phyloP scores from a whole-genome alignment of 306 rosid species.

The Spatholobus suberectus region DNA sequence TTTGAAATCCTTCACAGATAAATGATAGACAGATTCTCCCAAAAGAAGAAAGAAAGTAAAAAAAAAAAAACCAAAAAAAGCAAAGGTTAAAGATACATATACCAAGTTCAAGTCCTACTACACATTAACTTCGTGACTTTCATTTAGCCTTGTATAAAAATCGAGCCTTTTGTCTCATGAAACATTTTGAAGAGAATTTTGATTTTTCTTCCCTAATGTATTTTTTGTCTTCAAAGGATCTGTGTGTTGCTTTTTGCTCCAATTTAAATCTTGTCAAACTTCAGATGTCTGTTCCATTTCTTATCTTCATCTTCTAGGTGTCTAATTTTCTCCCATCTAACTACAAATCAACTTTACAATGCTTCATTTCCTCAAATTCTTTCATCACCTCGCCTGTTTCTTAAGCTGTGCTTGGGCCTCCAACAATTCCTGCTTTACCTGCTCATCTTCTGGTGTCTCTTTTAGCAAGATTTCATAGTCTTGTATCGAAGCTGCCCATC shows the following conservation, averaged over 20 bases:
- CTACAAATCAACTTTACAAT: slow-evolving; percentile 1
- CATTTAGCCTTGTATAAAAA: not conserved
- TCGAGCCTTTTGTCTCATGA: not conserved
- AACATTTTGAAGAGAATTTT: not conserved
- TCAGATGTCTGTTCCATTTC: not conserved
- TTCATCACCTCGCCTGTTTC: slow-evolving; percentile 45
- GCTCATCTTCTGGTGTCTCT: slow-evolving; percentile 65
- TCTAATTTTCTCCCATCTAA: slow-evolving; percentile 1
- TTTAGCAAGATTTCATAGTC: slow-evolving; percentile 71
- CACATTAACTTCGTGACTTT: slow-evolving; percentile 20
- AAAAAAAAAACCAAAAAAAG: no score
- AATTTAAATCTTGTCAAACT: not conserved
- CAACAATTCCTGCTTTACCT: slow-evolving; percentile 53
- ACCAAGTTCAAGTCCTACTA: slow-evolving; percentile 4
- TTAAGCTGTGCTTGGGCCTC: slow-evolving; percentile 57
- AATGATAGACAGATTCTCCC: not conserved
- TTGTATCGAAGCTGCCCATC: slow-evolving; percentile 74
- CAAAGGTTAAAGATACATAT: not conserved
- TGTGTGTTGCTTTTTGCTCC: not conserved
- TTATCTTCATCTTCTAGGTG: not conserved
- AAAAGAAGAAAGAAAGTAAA: not conserved
- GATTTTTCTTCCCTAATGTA: not conserved
- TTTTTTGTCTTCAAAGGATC: not conserved
- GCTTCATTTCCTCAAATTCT: not conserved
- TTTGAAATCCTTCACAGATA: not conserved